Evolutionary conservation across 768 basidiomycete genomes (phyloP).

Genomic region (Hemileccinum rubropunctum): DNA sequence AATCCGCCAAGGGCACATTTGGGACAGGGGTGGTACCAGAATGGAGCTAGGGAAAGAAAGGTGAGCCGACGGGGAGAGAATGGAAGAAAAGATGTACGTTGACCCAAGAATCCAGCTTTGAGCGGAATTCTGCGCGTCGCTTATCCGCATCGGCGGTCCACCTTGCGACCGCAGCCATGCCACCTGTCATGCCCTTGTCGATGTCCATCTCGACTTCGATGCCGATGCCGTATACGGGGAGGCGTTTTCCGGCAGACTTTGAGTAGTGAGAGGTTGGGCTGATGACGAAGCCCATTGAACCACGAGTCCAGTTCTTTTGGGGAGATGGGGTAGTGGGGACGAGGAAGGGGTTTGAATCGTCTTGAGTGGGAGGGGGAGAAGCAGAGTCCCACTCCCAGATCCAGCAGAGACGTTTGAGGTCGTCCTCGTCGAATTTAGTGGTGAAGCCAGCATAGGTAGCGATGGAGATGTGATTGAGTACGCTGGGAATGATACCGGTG

Average conservation of each 20-base stretch:
- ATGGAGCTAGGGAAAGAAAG: conserved; percentile 47
- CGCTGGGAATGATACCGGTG: conserved; percentile 72
- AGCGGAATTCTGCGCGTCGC: conserved; percentile 54
- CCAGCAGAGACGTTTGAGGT: conserved; percentile 79
- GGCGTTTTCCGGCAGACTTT: conserved; percentile 60
- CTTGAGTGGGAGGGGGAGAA: conserved; percentile 32
- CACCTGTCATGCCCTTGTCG: conserved; percentile 73
- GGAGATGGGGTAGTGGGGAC: conserved; percentile 36
- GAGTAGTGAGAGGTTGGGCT: conserved; percentile 71
- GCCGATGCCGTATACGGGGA: conserved; percentile 81
- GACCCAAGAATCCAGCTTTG: conserved; percentile 64
- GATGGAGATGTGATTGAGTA: conserved; percentile 74
- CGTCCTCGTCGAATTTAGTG: conserved; percentile 62
- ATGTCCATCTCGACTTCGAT: conserved; percentile 86
- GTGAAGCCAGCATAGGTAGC: conserved; percentile 65
- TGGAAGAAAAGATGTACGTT: conserved; percentile 40
- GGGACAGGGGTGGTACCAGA: conserved; percentile 43
- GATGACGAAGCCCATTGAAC: conserved; percentile 76
- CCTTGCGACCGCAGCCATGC: conserved; percentile 87
- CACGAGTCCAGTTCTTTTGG: conserved; percentile 71
- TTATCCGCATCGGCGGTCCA: conserved; percentile 74
- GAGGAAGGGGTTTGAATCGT: conserved; percentile 75
- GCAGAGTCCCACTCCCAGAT: conserved; percentile 84
- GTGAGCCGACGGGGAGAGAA: conserved; percentile 4
- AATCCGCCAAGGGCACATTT: conserved; percentile 58